Evolutionary conservation across 768 basidiomycete genomes (phyloP).

Genomic region (Mrakia frigida): DNA sequence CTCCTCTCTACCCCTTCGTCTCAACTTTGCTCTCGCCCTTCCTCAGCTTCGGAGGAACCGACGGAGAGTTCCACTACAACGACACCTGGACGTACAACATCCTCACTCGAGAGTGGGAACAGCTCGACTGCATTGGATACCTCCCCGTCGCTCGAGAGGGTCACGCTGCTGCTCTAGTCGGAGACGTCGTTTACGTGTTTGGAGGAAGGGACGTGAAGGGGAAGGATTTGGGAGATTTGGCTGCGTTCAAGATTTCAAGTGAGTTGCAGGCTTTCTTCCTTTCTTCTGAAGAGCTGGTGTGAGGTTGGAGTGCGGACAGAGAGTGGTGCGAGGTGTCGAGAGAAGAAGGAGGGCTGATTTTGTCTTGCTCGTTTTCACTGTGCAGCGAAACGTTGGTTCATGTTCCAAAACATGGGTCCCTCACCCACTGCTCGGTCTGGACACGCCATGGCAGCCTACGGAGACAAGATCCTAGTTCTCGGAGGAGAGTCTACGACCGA

Average conservation of each 20-base stretch:
- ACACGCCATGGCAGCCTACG: constrained; percentile 90
- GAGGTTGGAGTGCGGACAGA: no score
- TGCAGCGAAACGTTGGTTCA: constrained; percentile 95
- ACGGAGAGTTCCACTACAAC: constrained; percentile 98
- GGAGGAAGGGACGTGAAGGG: constrained; percentile 96
- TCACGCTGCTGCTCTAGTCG: constrained; percentile 90
- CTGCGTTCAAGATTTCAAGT: constrained; percentile 97
- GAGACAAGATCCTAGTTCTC: constrained; percentile 80
- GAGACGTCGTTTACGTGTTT: constrained; percentile 96
- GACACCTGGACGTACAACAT: constrained; percentile 96
- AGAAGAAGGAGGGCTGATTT: neutral
- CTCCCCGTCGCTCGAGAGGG: constrained; percentile 94
- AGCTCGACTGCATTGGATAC: constrained; percentile 91
- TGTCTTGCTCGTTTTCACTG: constrained; percentile 31
- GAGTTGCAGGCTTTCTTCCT: constrained; percentile 45
- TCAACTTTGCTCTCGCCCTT: neutral
- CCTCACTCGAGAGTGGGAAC: constrained; percentile 73
- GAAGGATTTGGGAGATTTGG: constrained; percentile 86
- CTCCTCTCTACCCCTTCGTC: no score
- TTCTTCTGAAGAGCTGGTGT: neutral
- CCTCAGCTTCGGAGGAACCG: constrained; percentile 90
- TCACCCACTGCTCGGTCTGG: constrained; percentile 86
- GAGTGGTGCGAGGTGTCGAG: no score
- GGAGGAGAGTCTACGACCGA: constrained; percentile 73
- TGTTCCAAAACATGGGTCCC: constrained; percentile 99